Base-by-base conservation (phyloP, 1,139 yeast genomes). In the Magnusiomyces fungicola region DNA sequence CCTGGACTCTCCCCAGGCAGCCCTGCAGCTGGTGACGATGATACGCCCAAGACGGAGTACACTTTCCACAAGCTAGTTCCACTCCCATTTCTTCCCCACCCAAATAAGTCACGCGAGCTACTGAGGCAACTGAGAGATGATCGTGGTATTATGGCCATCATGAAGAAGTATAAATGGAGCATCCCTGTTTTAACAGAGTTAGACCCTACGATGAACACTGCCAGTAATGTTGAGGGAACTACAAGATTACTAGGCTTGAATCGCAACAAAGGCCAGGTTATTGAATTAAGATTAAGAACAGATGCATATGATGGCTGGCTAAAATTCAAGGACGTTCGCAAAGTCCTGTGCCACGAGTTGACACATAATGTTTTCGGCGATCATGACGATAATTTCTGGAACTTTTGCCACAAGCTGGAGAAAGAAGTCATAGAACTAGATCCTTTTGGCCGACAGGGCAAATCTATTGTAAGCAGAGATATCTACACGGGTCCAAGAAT, bases 221-320 rank as follows among this genome's bases (percentile, higher is more conserved):
- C 61, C 14, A 64, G 58, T 33, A 59, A 59, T 25, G 54, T 57
- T 37, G 30, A 29, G 18, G 45, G 45, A 3, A 52, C 56, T 6
- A 51, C 54, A 21, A 49, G 61, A 41, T 47, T 58, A 14, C 57
- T 70, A 25, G 74, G 74, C 1, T 58, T 67, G 16, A 70, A 70
- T 52, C 55, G 63, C 38, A 64, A 66, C 53, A 55, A 52, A 43
- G 74, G 74, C n/a, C 61, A 63, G 50, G 61, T 58, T 29, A 70
- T 70, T 39, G 63, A 65, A 49, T 59, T 70, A 42, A 62, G 74
- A 10, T 58, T 70, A 10, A 58, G 74, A 29, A 70, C 72, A 2
- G 73, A 70, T 51, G 63, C 58, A 43, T 67, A 69, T 50, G 64
- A 64, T 25, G 74, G 73, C 5, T 70, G 65, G 57, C 58, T 71